Evolutionary conservation across 176 grass and related monocot species (phyloP).

Genomic region (Puya raimondii): DNA sequence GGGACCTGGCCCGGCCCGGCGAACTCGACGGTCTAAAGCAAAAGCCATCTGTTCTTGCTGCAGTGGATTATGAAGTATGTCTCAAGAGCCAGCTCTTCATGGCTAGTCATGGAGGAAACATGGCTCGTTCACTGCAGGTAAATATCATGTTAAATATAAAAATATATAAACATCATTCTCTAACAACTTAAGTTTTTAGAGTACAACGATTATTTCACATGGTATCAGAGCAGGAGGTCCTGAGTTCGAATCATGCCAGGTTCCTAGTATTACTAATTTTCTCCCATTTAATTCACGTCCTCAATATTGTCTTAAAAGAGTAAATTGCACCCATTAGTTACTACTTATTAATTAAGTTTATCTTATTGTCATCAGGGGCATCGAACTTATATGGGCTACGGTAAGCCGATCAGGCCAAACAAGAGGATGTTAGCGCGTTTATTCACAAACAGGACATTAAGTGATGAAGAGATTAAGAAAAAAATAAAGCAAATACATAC

Average conservation of each 20-base stretch:
- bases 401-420: slow-evolving; percentile 33
- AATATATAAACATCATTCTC: too few species aligned
- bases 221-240: too few species aligned
- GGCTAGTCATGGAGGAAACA: slow-evolving; percentile 43
- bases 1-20: slow-evolving; percentile 8
- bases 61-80: slow-evolving; percentile 35
- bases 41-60: slow-evolving; percentile 31
- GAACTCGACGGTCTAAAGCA: slow-evolving; percentile 14
- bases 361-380: slow-evolving; percentile 21
- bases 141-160: too few species aligned
- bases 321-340: too few species aligned
- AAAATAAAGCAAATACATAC: slow-evolving; percentile 20
- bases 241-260: too few species aligned
- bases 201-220: too few species aligned
- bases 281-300: too few species aligned
- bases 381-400: slow-evolving; percentile 24
- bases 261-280: too few species aligned
- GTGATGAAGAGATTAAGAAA: slow-evolving; percentile 9
- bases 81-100: slow-evolving; percentile 32
- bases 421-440: slow-evolving; percentile 28
- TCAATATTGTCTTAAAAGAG: too few species aligned
- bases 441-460: slow-evolving; percentile 5
- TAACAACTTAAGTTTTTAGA: too few species aligned
- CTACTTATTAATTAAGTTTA: neutral
- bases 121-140: slow-evolving; percentile 30